Conservation (phyloP, 768 basidiomycete genomes). For the Tulasnella sp. region DNA sequence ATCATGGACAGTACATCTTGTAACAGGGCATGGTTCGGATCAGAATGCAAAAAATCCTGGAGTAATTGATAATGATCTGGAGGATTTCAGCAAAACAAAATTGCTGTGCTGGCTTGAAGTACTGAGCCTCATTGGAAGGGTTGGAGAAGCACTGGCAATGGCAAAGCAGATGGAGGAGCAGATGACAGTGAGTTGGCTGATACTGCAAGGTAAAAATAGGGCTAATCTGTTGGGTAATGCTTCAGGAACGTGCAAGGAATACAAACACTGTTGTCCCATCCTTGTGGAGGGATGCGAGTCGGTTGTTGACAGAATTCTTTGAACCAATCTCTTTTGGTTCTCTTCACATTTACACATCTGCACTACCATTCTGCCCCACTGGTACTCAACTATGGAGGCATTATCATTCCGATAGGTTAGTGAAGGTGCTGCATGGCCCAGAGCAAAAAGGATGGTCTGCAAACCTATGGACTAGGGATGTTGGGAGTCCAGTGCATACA, state of each 20-base stretch:
- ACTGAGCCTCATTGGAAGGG: neutral
- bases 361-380: neutral
- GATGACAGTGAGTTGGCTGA: neutral
- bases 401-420: neutral
- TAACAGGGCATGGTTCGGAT: neutral
- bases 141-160: neutral
- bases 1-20: neutral
- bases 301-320: neutral
- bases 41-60: neutral
- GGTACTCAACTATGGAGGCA: neutral
- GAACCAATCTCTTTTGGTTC: neutral
- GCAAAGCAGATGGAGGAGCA: neutral
- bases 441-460: neutral
- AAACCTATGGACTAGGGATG: neutral
- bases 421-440: neutral
- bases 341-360: neutral
- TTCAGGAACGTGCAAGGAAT: neutral
- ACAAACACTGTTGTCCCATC: rapidly evolving
- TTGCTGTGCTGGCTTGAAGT: neutral
- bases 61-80: neutral
- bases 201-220: neutral
- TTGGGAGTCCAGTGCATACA: neutral
- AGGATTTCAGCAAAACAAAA: neutral
- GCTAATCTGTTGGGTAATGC: neutral
- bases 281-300: neutral